A percentile compares a stretch with the other conserved stretches of the same genome.
Conservation (phyloP, 768 basidiomycete genomes). For the Kwoniella heveanensis region DNA sequence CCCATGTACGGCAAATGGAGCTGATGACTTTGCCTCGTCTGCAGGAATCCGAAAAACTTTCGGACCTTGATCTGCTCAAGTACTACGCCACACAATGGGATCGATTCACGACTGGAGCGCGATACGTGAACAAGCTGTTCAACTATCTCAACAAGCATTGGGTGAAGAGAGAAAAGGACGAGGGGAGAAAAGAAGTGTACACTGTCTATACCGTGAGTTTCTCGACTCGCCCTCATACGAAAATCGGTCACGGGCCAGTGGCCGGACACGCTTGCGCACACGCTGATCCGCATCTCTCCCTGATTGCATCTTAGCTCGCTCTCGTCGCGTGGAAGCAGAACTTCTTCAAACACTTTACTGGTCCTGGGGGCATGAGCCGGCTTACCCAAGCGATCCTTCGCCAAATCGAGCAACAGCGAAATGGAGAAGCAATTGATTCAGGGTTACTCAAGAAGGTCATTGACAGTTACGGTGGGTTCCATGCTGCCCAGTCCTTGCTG, state of each 20-base stretch:
- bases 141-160: conserved; percentile 98
- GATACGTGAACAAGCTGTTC: conserved; percentile 95
- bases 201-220: conserved; percentile 85
- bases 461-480: conserved; percentile 70
- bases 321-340: conserved; percentile 94
- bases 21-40: conserved; percentile 5
- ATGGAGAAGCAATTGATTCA: conserved; percentile 91
- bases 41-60: conserved; percentile 75
- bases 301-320: conserved; percentile 66
- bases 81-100: conserved; percentile 95
- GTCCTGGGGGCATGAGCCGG: conserved; percentile 61
- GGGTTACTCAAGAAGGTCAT: conserved; percentile 91
- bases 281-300: neutral
- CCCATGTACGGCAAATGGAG: neutral
- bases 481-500: neutral
- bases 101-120: conserved; percentile 93
- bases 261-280: neutral
- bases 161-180: conserved; percentile 97
- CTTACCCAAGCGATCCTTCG: conserved; percentile 83
- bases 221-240: too few relatives aligned
- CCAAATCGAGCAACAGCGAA: conserved; percentile 88
- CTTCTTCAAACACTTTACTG: conserved; percentile 64
- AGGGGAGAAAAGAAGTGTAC: conserved; percentile 92
- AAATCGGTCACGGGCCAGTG: too few relatives aligned
- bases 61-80: conserved; percentile 82